Percentiles rank a stretch among this genome's conserved stretches.
Conservation (phyloP, 805 yeast genomes). For the Suhomyces xylopsoci region DNA sequence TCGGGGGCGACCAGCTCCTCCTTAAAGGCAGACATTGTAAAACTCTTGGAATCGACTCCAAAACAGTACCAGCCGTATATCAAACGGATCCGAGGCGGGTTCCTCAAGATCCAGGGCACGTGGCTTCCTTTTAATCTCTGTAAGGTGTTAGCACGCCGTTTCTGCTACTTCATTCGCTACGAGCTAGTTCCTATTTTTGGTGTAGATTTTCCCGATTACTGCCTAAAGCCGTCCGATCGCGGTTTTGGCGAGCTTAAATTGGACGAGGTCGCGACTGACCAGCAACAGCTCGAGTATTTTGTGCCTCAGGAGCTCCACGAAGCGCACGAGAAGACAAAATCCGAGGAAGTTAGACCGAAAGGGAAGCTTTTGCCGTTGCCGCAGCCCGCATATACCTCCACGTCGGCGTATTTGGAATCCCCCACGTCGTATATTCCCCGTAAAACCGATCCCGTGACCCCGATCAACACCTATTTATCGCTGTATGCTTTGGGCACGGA, state of each 20-base stretch:
- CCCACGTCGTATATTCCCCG: not conserved
- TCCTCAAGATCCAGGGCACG: slow-evolving; percentile 88
- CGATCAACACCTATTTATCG: not conserved
- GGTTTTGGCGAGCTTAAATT: slow-evolving; percentile 64
- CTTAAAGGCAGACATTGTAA: slow-evolving; percentile 73
- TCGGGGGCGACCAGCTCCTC: slow-evolving; percentile 11
- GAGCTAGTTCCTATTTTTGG: slow-evolving; percentile 83
- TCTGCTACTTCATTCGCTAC: slow-evolving; percentile 75
- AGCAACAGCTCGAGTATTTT: slow-evolving; percentile 1
- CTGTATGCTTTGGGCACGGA: not conserved
- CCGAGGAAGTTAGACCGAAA: not conserved
- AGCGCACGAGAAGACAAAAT: not conserved
- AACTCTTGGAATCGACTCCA: slow-evolving; percentile 63
- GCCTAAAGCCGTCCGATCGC: slow-evolving; percentile 55
- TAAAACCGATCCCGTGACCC: slow-evolving; percentile 3
- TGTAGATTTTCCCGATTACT: slow-evolving; percentile 55
- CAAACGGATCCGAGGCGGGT: slow-evolving; percentile 85
- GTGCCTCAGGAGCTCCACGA: slow-evolving; percentile 1
- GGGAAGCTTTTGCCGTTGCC: slow-evolving; percentile 3
- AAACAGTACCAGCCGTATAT: slow-evolving; percentile 55
- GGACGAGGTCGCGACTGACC: slow-evolving; percentile 25
- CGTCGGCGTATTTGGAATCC: not conserved
- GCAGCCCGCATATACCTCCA: not conserved
- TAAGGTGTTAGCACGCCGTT: slow-evolving; percentile 61
- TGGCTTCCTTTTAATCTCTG: slow-evolving; percentile 82